Conservation (phyloP, 768 basidiomycete genomes). For the Lactarius hatsudake region DNA sequence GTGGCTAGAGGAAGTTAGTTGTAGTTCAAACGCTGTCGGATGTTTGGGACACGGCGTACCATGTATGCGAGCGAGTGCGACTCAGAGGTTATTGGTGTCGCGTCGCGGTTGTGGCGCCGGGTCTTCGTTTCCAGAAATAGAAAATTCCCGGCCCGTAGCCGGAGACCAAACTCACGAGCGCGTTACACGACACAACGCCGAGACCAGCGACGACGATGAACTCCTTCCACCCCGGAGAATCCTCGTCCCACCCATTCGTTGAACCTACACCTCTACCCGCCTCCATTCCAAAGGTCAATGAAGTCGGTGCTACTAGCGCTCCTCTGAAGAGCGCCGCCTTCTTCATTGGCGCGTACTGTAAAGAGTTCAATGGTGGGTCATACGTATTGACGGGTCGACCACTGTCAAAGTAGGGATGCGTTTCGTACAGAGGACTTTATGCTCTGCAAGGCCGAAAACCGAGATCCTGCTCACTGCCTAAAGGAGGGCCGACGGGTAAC, state of each 20-base stretch:
- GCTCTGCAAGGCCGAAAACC: conserved; percentile 93
- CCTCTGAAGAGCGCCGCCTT: conserved; percentile 96
- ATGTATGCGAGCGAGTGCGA: conserved; percentile 7
- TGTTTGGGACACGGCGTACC: conserved; percentile 10
- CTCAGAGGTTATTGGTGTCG: neutral
- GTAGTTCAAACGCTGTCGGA: neutral
- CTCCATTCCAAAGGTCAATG: conserved; percentile 73
- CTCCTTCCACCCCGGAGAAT: conserved; percentile 48
- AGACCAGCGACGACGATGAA: conserved; percentile 43
- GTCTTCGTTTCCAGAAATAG: neutral
- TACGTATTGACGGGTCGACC: neutral
- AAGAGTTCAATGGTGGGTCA: conserved; percentile 88
- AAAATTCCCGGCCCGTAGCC: neutral
- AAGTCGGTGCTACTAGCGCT: conserved; percentile 86
- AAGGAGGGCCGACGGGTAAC: conserved; percentile 96
- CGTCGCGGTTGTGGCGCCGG: conserved; percentile 18
- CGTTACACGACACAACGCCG: conserved; percentile 19
- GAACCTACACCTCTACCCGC: conserved; percentile 67
- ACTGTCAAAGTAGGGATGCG: neutral
- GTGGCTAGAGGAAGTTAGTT: conserved; percentile 41
- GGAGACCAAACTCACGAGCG: neutral
- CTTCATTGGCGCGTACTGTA: conserved; percentile 95
- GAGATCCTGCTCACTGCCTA: conserved; percentile 89
- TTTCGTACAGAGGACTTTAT: conserved; percentile 77
- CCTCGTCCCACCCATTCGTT: conserved; percentile 49